Percentiles rank a stretch among this genome's conserved stretches.
These are phyloP conservation scores for Euptelea pleiosperma DNA, from an alignment of 164 flowering plant genomes.

Conservation along the genomic window DNA sequence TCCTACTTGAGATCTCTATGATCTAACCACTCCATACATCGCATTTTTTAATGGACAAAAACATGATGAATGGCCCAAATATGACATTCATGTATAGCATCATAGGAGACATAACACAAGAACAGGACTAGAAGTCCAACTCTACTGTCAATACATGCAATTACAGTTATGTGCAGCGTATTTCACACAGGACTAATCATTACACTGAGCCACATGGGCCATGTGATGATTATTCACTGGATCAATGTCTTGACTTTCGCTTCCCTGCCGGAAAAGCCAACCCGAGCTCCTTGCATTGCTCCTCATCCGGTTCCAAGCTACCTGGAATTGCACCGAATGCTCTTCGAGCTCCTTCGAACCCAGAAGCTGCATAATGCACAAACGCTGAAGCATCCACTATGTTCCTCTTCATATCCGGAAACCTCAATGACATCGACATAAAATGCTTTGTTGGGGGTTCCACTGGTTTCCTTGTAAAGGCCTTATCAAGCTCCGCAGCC, in stretches of 20 bases:
- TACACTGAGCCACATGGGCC: too few species aligned
- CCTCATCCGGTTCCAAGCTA: conserved; percentile 72
- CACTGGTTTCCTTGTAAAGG: conserved; percentile 8
- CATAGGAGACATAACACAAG: too few species aligned
- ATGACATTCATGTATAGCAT: too few species aligned
- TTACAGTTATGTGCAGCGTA: too few species aligned
- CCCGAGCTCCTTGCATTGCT: conserved; percentile 72
- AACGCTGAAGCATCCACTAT: conserved; percentile 75
- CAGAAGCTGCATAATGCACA: conserved; percentile 56
- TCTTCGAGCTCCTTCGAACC: conserved; percentile 50
- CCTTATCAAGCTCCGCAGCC: conserved; percentile 48
- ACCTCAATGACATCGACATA: conserved; percentile 47
- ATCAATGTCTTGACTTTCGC: neutral
- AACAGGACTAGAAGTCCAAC: too few species aligned
- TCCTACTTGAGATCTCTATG: too few species aligned
- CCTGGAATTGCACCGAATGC: conserved; percentile 75
- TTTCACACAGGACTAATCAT: too few species aligned
- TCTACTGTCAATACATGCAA: too few species aligned
- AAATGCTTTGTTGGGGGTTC: conserved; percentile 29
- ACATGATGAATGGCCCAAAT: too few species aligned
- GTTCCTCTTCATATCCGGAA: conserved; percentile 28
- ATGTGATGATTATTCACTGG: too few species aligned
- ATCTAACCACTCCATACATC: too few species aligned
- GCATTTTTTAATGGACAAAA: too few species aligned
- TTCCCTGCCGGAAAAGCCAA: conserved; percentile 29